Conservation (phyloP, 306 rosid species). For the Sophora flavescens region DNA sequence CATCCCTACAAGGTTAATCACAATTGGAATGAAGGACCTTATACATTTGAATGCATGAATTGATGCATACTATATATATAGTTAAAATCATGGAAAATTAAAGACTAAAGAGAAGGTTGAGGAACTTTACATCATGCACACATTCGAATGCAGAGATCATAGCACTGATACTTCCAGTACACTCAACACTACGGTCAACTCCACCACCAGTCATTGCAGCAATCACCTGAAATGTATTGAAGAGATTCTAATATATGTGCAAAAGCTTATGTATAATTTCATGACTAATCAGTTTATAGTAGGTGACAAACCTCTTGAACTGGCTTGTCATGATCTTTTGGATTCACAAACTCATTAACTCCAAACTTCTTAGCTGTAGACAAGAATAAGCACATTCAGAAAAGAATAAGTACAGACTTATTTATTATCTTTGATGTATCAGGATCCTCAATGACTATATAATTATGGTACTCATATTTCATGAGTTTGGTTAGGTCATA, state of each 20-base stretch:
- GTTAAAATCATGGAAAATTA: constrained; percentile 5
- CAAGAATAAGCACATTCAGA: constrained; percentile 15
- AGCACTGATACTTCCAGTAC: constrained; percentile 39
- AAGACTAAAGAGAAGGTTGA: background rate
- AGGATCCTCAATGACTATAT: constrained; percentile 15
- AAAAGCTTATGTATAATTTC: background rate
- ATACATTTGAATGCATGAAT: constrained; percentile 6
- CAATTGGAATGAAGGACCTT: constrained; percentile 1
- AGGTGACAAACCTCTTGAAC: constrained; percentile 42
- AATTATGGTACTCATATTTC: background rate
- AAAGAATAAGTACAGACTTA: background rate
- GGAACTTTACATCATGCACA: constrained; percentile 40
- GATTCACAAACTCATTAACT: constrained; percentile 45
- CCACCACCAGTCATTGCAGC: constrained; percentile 37
- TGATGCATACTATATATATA: background rate
- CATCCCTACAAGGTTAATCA: constrained; percentile 28
- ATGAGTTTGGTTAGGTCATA: too few relatives aligned
- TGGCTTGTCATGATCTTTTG: constrained; percentile 36
- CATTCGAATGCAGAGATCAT: constrained; percentile 46
- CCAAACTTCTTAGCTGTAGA: constrained; percentile 43
- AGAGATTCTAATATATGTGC: background rate
- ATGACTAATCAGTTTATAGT: background rate
- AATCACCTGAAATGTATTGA: constrained; percentile 14
- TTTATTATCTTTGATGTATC: background rate
- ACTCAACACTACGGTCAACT: constrained; percentile 44